A percentile compares a stretch with the other conserved stretches of the same genome.
phyloP scores from a whole-genome alignment of 2,329 filamentous ascomycete genomes.

The Fusarium sp. region DNA sequence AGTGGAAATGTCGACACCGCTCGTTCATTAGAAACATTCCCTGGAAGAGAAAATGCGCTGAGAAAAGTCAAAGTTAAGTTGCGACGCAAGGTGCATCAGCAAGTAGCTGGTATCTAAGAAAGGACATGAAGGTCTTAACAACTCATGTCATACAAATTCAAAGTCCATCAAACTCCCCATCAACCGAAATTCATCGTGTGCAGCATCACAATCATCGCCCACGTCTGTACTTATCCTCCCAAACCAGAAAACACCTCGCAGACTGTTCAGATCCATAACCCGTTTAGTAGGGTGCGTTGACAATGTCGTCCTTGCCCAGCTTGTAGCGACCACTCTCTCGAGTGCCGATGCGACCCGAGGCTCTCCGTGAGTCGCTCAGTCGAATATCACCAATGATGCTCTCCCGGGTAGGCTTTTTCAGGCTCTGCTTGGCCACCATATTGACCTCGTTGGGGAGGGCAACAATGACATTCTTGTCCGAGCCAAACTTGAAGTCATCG shows the following conservation, averaged over 20 bases:
- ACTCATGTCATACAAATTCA: conserved; percentile 30
- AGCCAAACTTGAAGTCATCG: conserved; percentile 97
- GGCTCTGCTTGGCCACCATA: conserved; percentile 89
- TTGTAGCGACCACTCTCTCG: conserved; percentile 74
- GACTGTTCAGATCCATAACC: not conserved
- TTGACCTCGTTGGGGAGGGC: conserved; percentile 97
- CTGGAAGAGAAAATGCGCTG: not conserved
- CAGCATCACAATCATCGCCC: conserved; percentile 7
- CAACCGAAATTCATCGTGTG: conserved; percentile 23
- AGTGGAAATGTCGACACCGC: not conserved
- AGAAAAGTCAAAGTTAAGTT: conserved; percentile 21
- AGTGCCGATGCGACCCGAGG: conserved; percentile 64
- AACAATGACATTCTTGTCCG: conserved; percentile 98
- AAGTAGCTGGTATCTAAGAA: conserved; percentile 44
- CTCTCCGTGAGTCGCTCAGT: conserved; percentile 62
- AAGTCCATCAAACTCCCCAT: conserved; percentile 42
- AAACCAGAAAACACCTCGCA: not conserved
- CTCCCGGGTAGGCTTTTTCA: conserved; percentile 91
- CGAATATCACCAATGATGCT: conserved; percentile 80
- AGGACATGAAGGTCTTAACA: conserved; percentile 31
- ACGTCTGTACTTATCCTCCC: not conserved
- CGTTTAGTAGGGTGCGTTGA: conserved; percentile 73
- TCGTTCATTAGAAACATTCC: not conserved
- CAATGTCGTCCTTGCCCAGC: conserved; percentile 84
- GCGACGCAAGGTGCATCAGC: conserved; percentile 29